Base-by-base conservation (phyloP, 768 basidiomycete species). In the Collybiopsis luxurians region DNA sequence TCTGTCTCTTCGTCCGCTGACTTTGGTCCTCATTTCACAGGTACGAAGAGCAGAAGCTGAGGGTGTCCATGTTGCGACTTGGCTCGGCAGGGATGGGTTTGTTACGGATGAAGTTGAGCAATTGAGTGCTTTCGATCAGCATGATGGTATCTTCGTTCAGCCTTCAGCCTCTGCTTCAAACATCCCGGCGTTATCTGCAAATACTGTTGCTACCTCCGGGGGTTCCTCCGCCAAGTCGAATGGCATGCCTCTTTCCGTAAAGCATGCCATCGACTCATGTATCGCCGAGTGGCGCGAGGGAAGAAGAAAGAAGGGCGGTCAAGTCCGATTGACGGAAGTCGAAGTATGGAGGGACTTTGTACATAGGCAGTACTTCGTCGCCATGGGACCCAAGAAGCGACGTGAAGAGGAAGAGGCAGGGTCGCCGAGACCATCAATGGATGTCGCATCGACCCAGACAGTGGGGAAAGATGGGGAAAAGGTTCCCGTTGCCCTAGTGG, bases 281-380 rank as follows among this genome's bases (percentile, higher is more conserved):
- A 53, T 53, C 15, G 6, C 15, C 10, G 53, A 53, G 11, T 53
- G 53, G 53, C 13, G n/a, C 1, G 39, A 42, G 1, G 26, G 34
- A 10, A 39, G 53, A 11, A n/a, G 21, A 38, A 44, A 28, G 21
- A 53, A 53, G n/a, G 53, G 53, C 0, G 43, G 43, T 5, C 54
- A 55, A 45, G 54, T 55, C 1, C 15, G 45, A n/a, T 39, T 55
- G 44, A 55, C 54, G 9, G 54, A 55, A 12, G 44, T 55, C 3
- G 43, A 47, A 19, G 27, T 36, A 7, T 55, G 54, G 54, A 55
- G 34, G 19, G 54, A 55, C 24, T 34, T 12, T 13, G 23, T 30
- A 4, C 54, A 55, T 55, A 15, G 54, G 30, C 13, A 26, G 44
- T 55, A 55, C 46, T 38, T 55, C 28, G 43, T 46, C 1, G 54